These are phyloP conservation scores for Umbellularia californica DNA, from an alignment of 164 flowering plant species.

Conservation along the genomic window DNA sequence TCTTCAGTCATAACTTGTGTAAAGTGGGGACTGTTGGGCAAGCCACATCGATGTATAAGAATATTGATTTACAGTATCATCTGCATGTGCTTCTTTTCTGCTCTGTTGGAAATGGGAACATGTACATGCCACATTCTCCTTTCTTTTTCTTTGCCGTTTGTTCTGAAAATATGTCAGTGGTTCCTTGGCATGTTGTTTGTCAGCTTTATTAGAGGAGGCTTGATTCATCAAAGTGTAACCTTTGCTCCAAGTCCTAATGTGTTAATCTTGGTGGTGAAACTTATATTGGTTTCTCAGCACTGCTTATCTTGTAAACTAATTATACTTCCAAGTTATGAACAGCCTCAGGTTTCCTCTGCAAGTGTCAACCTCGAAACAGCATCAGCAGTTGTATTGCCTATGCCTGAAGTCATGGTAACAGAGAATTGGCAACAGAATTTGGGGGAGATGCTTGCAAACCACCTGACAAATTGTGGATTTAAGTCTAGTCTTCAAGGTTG, in stretches of 20 bases:
- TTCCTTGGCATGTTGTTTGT: background rate
- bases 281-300: background rate
- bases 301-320: background rate
- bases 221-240: too few relatives aligned
- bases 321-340: constrained; percentile 11
- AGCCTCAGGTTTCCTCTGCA: constrained; percentile 93
- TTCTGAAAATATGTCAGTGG: background rate
- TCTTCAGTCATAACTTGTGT: too few relatives aligned
- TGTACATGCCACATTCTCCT: background rate
- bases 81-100: too few relatives aligned
- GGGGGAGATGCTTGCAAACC: constrained; percentile 88
- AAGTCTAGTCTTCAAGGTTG: constrained; percentile 71
- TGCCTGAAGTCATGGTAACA: constrained; percentile 55
- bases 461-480: constrained; percentile 86
- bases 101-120: too few relatives aligned
- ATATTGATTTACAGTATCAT: too few relatives aligned
- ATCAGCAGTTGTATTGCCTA: constrained; percentile 86
- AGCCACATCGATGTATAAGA: too few relatives aligned
- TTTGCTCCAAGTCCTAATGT: background rate
- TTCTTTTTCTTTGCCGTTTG: background rate
- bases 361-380: constrained; percentile 82
- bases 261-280: background rate
- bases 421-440: constrained; percentile 71
- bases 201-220: too few relatives aligned
- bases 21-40: too few relatives aligned